These are phyloP conservation scores for Umbelopsis isabellina DNA, from an alignment of 192 early-diverging fungal species.

Conservation along the genomic window DNA sequence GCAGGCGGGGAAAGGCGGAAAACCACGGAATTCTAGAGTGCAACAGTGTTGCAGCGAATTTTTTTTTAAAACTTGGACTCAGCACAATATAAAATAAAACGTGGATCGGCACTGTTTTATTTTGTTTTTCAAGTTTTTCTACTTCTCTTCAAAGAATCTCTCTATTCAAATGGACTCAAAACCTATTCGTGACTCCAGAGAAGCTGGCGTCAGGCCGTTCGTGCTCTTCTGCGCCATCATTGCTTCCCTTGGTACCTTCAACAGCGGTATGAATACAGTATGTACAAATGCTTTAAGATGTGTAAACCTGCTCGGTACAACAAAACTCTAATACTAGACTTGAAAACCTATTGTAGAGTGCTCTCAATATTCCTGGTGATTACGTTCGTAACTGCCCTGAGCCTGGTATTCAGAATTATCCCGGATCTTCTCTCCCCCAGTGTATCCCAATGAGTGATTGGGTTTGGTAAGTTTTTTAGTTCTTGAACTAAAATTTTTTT, in stretches of 20 bases:
- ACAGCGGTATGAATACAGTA: conserved; percentile 40
- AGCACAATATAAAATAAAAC: not conserved
- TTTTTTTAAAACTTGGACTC: not conserved
- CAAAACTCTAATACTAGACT: not conserved
- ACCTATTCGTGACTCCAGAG: conserved; percentile 29
- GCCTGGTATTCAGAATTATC: conserved; percentile 30
- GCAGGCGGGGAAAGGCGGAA: conserved; percentile 21
- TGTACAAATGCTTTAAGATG: not conserved
- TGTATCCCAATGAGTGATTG: conserved; percentile 43
- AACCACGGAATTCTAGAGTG: not conserved
- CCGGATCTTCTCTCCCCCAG: conserved; percentile 32
- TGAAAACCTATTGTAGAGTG: not conserved
- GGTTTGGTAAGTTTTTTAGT: conserved; percentile 43
- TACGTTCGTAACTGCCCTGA: conserved; percentile 57
- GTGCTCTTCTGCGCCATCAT: conserved; percentile 37
- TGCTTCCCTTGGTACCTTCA: conserved; percentile 35
- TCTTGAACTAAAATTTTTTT: not conserved
- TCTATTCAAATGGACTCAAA: not conserved
- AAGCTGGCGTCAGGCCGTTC: conserved; percentile 24
- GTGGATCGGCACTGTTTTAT: not conserved
- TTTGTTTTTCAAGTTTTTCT: not conserved
- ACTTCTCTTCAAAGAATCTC: not conserved
- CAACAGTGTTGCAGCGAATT: not conserved
- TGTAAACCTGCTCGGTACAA: not conserved
- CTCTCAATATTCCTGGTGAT: conserved; percentile 63